These are phyloP conservation scores for Sporisorium scitamineum DNA, from an alignment of 1,284 basidiomycete genomes.

Conservation along the genomic window DNA sequence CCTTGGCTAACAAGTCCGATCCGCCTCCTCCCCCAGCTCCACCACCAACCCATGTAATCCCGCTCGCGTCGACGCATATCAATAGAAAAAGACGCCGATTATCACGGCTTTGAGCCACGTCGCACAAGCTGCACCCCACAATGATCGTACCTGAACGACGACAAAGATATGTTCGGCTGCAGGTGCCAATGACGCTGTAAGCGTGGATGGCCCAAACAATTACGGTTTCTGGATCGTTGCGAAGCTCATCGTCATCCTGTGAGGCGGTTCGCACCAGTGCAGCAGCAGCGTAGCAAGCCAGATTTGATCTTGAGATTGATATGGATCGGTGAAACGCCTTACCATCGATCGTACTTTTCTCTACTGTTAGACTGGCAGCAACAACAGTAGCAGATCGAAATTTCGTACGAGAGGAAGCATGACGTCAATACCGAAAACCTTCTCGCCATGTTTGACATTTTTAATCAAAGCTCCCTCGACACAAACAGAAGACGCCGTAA, in stretches of 20 bases:
- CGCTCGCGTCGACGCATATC: not conserved
- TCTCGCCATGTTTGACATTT: conserved; percentile 22
- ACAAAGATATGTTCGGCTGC: not conserved
- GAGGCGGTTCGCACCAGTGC: too few species aligned
- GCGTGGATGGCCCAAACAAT: too few species aligned
- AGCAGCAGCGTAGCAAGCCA: too few species aligned
- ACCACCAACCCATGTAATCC: not conserved
- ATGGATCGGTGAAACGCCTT: too few species aligned
- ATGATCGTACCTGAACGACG: not conserved
- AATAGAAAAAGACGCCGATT: not conserved
- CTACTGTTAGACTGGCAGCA: not conserved
- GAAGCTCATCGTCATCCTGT: too few species aligned
- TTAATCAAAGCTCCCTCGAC: too few species aligned
- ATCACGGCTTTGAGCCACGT: not conserved
- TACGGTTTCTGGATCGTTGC: too few species aligned
- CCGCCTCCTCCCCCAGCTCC: not conserved
- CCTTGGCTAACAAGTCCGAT: not conserved
- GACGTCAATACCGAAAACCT: conserved; percentile 21
- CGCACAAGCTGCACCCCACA: not conserved
- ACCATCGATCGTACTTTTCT: not conserved
- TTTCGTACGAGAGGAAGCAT: conserved; percentile 25
- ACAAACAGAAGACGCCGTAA: too few species aligned
- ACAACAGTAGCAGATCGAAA: not conserved
- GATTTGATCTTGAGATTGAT: too few species aligned
- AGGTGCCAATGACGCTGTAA: too few species aligned